Evolutionary conservation across 2,329 filamentous ascomycete genomes (phyloP), one percentile per base, ranked within the genome.

Genomic region (Penicillium frequentans): DNA sequence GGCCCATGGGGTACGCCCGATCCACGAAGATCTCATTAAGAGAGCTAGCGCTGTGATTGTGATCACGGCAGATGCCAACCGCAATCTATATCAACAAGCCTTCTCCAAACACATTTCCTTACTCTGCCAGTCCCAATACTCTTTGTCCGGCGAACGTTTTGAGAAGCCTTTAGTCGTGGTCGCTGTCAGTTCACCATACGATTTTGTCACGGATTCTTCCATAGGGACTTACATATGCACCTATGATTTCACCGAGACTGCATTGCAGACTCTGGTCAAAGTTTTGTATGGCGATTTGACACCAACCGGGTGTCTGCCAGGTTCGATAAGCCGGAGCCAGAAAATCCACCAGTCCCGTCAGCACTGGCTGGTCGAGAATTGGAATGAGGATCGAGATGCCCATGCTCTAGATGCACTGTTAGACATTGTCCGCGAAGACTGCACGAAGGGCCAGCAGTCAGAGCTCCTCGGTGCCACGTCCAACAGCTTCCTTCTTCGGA

Each of bases 21-120:
- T 96, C 0, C 93, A 98, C 70, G 93, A 98, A 68, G 95, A 93
- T 61, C 81, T 97, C 19, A 96, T 97, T 71, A 90, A 93, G 63
- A 84, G 92, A 65, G 92, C 93, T 11, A 91, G 89, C 51, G 91
- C 90, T 4, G 91, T 97, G 61, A 89, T 98, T 60, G 88, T 97
- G 50, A 84, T 97, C 31, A 97, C 93, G 0, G 93, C 93, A 10
- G 93, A 98, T 75, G 93, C 93, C 1, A 96, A 96, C 70, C 84
- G 93, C 42, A 97, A 98, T 69, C 78, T 96, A 14, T 98, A 97
- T 70, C 93, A 98, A 72, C 87, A 91, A 50, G 92, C 92, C 0
- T 98, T 98, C 71, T 93, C 93, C 2, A 98, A 97, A 72, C 93
- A 98, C 64, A 90, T 97, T 9, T 89, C 93, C 13, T 95, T 96